Evolutionary conservation across 2,329 filamentous ascomycete species (phyloP), one percentile per base, ranked within the genome.

Genomic region (Cladosporium cucumerinum): DNA sequence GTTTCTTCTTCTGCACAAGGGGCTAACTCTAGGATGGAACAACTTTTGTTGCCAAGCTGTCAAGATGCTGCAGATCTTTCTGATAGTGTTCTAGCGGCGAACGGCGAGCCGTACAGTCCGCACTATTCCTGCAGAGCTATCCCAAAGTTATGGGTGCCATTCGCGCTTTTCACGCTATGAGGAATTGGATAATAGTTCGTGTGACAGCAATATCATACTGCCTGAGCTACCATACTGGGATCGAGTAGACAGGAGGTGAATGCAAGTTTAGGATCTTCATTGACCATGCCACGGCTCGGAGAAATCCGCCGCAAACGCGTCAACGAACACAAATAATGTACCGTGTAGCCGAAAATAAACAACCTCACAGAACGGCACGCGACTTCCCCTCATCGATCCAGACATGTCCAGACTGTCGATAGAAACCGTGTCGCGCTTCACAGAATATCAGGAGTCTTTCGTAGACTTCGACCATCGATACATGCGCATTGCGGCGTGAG

Each of bases 11-110:
- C 23, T 23, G 54, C 14, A 14, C 32, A 57, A 32, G 54, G 23
- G 32, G 11, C 8, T 32, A 32, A 26, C 51, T 54, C 51, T n/a
- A 54, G 51, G 51, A 54, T 54, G 54, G 39, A 57, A 57, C 54
- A 25, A 26, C 21, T 26, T 21, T 7, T 21, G 54, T 26, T 32
- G 54, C 54, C 54, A 57, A 57, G 54, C 54, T 57, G 54, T 57
- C 54, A 57, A n/a, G 21, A 25, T 23, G 23, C 16, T 32, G 54
- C 30, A 30, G 28, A 39, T 57, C 54, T 57, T 39, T 39, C 51
- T 57, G 28, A 18, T 23, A 34, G 54, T 26, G 54, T 57, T 57
- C 54, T 57, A 57, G 54, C 54, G 54, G 39, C 39, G n/a, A 21
- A 46, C 2, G 8, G 39, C 39, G n/a, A 46, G 39, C 39, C 39